A percentile compares a stretch with the other conserved stretches of the same genome.
Conservation (phyloP, 768 basidiomycete species). For the Rickenella mellea region DNA sequence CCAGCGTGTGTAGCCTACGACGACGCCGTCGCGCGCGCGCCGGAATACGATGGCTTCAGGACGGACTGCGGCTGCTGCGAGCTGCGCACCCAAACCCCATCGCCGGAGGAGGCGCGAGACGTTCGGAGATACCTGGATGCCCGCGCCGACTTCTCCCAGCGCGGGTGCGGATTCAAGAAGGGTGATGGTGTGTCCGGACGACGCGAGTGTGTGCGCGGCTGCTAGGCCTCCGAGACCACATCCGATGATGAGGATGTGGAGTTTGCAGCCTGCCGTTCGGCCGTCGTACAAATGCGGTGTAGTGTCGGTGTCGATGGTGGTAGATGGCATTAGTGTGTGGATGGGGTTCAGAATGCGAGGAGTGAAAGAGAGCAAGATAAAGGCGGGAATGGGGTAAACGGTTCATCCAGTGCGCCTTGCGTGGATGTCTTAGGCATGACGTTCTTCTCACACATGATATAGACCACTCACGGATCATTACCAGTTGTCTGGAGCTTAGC, state of each 20-base stretch:
- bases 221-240: slow-evolving; percentile 33
- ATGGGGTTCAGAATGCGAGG: too few relatives aligned
- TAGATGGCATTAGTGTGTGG: too few relatives aligned
- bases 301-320: too few relatives aligned
- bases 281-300: slow-evolving; percentile 18
- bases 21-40: slow-evolving; percentile 25
- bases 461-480: too few relatives aligned
- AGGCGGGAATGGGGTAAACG: too few relatives aligned
- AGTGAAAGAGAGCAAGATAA: too few relatives aligned
- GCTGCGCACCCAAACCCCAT: slow-evolving; percentile 27
- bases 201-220: slow-evolving; percentile 26
- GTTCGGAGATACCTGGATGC: slow-evolving; percentile 34
- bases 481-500: too few relatives aligned
- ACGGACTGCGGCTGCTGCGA: slow-evolving; percentile 22
- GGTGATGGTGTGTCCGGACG: slow-evolving; percentile 29
- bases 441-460: too few relatives aligned
- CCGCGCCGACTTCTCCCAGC: slow-evolving; percentile 32
- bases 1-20: slow-evolving; percentile 29
- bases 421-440: too few relatives aligned
- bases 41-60: slow-evolving; percentile 30
- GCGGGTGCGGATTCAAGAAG: slow-evolving; percentile 27
- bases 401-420: too few relatives aligned
- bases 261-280: slow-evolving; percentile 21
- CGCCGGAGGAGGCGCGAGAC: slow-evolving; percentile 24
- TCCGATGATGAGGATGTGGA: slow-evolving; percentile 30